Base-by-base conservation (phyloP, 352 stramenopile genomes). In the Phytophthora pisi region DNA sequence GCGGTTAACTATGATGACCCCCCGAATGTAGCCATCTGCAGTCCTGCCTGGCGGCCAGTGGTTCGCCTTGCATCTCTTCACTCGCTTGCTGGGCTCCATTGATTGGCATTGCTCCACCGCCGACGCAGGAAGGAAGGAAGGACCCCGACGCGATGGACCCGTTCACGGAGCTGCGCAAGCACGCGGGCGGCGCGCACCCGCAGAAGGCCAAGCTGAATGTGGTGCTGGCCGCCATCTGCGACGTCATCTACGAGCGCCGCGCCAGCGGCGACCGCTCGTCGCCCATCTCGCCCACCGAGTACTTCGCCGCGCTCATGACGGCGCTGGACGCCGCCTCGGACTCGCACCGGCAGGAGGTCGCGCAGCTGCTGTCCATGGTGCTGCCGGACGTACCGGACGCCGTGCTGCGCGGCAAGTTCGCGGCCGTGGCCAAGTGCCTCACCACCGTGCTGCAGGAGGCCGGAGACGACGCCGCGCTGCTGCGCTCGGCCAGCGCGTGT, bases 301-400 rank as follows among this genome's bases (percentile, higher is more conserved):
- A 96, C 65, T 96, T 96, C 59, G 88, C 88, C 11, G 86, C 88
- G 59, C 78, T 96, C 57, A 95, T 96, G 88, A 96, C 88, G 16
- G 88, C 84, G 52, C 77, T 96, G 56, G 88, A 96, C 68, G 84
- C 86, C 1, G 84, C 82, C 5, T 77, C 78, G 24, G 75, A 80
- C 51, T 88, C 86, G 47, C 88, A 96, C 61, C 81, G 89, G 53
- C 81, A 92, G 58, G 85, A 95, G 64, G 81, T 94, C 57, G 69
- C 85, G 51, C 82, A 92, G 66, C 66, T 96, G 57, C 80, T 96
- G 49, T 78, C 81, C 9, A 88, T 91, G 52, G 87, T 90, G 56
- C 68, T 96, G 70, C 88, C 86, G 2, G 74, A 82, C 49, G 80
- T 91, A 18, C 84, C 87, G 0, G 80, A 90, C 59, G 73, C 86